phyloP scores from a whole-genome alignment of 441 rosid genomes.

The Metrosideros polymorpha region DNA sequence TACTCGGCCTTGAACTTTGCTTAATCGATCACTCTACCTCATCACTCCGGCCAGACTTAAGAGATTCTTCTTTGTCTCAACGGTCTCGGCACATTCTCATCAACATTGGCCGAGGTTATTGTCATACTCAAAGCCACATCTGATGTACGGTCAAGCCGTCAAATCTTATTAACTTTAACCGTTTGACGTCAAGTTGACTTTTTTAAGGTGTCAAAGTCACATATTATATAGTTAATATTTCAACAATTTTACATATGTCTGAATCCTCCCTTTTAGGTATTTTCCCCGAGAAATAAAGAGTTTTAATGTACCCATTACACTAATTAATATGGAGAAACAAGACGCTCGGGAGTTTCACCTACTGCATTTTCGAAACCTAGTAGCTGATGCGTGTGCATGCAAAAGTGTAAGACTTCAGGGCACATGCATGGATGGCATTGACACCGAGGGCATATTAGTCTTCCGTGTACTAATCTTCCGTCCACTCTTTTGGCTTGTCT shows the following conservation, averaged over 20 bases:
- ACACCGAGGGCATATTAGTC: neutral
- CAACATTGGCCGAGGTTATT: too few species aligned
- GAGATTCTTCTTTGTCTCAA: neutral
- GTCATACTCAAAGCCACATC: too few species aligned
- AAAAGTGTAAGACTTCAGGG: neutral
- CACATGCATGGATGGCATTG: neutral
- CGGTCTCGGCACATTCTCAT: neutral
- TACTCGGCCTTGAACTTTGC: neutral
- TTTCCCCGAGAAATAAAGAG: too few species aligned
- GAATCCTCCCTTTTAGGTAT: too few species aligned
- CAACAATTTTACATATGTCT: neutral
- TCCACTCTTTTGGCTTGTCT: neutral
- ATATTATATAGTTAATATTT: neutral
- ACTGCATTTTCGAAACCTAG: neutral
- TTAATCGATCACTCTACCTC: too few species aligned
- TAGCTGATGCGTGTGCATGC: neutral
- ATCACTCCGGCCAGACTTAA: neutral
- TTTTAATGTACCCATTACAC: neutral
- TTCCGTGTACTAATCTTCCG: too few species aligned
- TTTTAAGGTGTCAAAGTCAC: neutral
- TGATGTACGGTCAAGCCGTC: neutral
- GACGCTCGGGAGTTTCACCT: neutral
- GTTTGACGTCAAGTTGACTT: neutral
- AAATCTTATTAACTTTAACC: neutral
- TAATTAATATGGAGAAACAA: neutral